Percentiles rank a stretch among this genome's conserved stretches.
Evolutionary conservation across 2,329 filamentous ascomycete species (phyloP).

Genomic region (Curvularia verruculosa): DNA sequence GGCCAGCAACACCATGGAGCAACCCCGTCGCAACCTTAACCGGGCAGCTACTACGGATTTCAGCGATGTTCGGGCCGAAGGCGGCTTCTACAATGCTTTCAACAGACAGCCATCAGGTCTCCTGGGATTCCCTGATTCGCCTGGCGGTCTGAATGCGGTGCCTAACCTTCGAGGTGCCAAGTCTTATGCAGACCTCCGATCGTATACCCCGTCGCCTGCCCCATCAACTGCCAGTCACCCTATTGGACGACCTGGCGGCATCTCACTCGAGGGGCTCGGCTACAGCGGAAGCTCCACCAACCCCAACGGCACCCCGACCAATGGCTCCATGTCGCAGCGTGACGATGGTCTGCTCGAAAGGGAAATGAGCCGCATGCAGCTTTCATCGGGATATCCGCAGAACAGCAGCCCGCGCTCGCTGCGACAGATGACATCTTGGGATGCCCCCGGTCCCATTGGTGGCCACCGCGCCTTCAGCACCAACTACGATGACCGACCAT

Average conservation of each 20-base stretch:
- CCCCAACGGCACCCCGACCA: slow-evolving; percentile 68
- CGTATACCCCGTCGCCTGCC: slow-evolving; percentile 92
- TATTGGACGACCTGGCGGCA: slow-evolving; percentile 66
- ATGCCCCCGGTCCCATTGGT: slow-evolving; percentile 65
- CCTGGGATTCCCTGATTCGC: slow-evolving; percentile 81
- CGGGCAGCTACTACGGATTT: slow-evolving; percentile 98
- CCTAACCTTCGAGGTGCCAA: slow-evolving; percentile 90
- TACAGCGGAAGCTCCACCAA: slow-evolving; percentile 67
- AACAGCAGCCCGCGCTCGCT: slow-evolving; percentile 63
- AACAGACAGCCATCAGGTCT: slow-evolving; percentile 80
- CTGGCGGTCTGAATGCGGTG: slow-evolving; percentile 67
- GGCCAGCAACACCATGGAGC: slow-evolving; percentile 71
- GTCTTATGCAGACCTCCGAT: slow-evolving; percentile 93
- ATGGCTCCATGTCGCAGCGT: slow-evolving; percentile 57
- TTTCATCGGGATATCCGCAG: slow-evolving; percentile 58
- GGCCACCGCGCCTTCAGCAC: slow-evolving; percentile 68
- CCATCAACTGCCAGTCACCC: slow-evolving; percentile 89
- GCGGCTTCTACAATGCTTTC: slow-evolving; percentile 75
- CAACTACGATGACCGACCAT: slow-evolving; percentile 63
- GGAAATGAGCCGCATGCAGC: slow-evolving; percentile 65
- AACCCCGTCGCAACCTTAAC: slow-evolving; percentile 82
- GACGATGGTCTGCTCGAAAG: slow-evolving; percentile 67
- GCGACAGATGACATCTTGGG: slow-evolving; percentile 67
- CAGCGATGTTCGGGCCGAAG: slow-evolving; percentile 77
- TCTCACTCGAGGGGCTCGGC: slow-evolving; percentile 49